Base-by-base conservation (phyloP, 2,329 filamentous ascomycete genomes). In the Colletotrichum sp. region DNA sequence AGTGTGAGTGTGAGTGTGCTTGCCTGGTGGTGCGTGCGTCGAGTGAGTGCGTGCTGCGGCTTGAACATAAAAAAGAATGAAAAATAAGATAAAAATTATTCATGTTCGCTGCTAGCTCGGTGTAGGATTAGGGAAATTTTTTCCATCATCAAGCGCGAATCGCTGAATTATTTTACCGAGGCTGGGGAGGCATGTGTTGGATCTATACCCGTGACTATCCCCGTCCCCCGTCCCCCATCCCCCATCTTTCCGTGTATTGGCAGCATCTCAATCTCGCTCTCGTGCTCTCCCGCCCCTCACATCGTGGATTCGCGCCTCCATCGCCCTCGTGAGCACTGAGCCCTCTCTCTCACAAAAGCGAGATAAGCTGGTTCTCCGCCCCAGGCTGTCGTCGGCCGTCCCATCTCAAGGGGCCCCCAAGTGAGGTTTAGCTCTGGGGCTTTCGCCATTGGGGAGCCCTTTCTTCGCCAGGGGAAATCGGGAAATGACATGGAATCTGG, bases 161-260 rank as follows among this genome's bases (percentile, higher is more conserved):
- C 72, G 67, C 67, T 66, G 43, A 28, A 28, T 60, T 65, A 66
- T 66, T 61, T 55, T 65, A 36, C 71, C 71, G 67, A 74, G 71
- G 36, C 71, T 52, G 25, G 68, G 68, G 15, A 34, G 16, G 36
- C 72, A 39, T 71, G 72, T 48, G 28, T 71, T 69, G 66, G 66
- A 48, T 64, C 22, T 55, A 66, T 34, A 36, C 60, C 60, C 60
- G 60, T 62, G 34, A 12, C 60, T 16, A 36, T 30, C 56, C 30
- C 56, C 56, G 16, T 58, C 25, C 58, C 27, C 58, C 58, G 58
- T 62, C 9, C 64, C 62, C 22, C 22, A n/a, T 62, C 9, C 64
- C 62, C 22, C 22, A n/a, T 28, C 30, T n/a, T 32, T 16, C 30
- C 60, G 39, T 43, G 39, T 43, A 43, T 43, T 43, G 39, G 39